Percentiles rank a stretch among this genome's conserved stretches.
Evolutionary conservation across 2,329 filamentous ascomycete species (phyloP).

Genomic region (Basipetospora chlamydospora): DNA sequence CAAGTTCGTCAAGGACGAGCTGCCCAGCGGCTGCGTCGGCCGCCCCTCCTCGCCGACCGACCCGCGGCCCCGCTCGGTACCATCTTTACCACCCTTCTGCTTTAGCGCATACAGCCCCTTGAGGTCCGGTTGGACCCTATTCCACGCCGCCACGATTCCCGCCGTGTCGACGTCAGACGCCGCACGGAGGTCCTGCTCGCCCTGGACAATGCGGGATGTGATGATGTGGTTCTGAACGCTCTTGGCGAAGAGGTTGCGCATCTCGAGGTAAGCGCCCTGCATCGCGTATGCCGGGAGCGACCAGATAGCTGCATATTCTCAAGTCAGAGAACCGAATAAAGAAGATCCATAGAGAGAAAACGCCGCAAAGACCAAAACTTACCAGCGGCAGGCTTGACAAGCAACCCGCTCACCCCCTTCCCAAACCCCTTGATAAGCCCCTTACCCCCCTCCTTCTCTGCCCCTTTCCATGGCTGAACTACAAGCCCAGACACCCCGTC

Average conservation of each 20-base stretch:
- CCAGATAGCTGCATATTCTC: slow-evolving; percentile 6
- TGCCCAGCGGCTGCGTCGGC: neutral
- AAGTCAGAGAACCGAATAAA: too few relatives aligned
- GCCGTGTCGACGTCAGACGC: slow-evolving; percentile 43
- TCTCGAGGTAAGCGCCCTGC: slow-evolving; percentile 67
- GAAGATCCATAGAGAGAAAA: too few relatives aligned
- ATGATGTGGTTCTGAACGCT: slow-evolving; percentile 69
- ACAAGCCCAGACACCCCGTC: slow-evolving; percentile 72
- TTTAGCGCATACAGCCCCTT: slow-evolving; percentile 43
- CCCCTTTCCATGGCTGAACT: slow-evolving; percentile 57
- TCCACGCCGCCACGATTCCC: slow-evolving; percentile 53
- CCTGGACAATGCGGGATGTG: slow-evolving; percentile 60
- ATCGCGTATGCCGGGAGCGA: slow-evolving; percentile 57
- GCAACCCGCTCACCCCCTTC: slow-evolving; percentile 67
- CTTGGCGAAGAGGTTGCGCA: slow-evolving; percentile 54
- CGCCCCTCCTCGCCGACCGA: too few relatives aligned
- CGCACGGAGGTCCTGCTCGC: slow-evolving; percentile 47
- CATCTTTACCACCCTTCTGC: slow-evolving; percentile 17
- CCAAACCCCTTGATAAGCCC: slow-evolving; percentile 69
- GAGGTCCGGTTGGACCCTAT: slow-evolving; percentile 42
- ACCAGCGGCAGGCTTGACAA: slow-evolving; percentile 73
- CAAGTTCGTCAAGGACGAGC: slow-evolving; percentile 6
- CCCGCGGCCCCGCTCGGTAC: slow-evolving; percentile 5
- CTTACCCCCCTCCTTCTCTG: slow-evolving; percentile 27
- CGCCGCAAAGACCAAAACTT: slow-evolving; percentile 21